phyloP scores from a whole-genome alignment of 140 eudicot species.

The Flaveria floridana region DNA sequence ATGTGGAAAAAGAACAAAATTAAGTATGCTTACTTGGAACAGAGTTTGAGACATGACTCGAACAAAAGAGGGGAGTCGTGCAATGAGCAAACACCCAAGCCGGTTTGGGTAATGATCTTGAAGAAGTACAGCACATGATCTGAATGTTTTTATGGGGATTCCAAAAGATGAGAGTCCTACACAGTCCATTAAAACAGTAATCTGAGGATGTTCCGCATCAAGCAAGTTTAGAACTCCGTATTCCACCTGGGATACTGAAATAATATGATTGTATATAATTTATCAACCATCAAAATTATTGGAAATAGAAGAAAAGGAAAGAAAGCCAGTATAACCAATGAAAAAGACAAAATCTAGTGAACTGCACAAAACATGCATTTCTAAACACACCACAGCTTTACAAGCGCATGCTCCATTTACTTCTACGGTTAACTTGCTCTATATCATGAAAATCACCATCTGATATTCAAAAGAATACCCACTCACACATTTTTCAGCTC shows the following conservation, averaged over 20 bases:
- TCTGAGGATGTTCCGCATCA: constrained; percentile 47
- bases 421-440: neutral
- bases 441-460: neutral
- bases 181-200: constrained; percentile 80
- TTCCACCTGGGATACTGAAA: constrained; percentile 75
- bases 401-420: neutral
- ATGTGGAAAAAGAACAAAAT: neutral
- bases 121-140: constrained; percentile 66
- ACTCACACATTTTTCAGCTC: neutral
- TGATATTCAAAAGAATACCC: neutral
- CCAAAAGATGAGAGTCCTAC: constrained; percentile 70
- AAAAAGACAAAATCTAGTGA: neutral
- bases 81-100: constrained; percentile 61
- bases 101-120: constrained; percentile 86
- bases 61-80: constrained; percentile 63
- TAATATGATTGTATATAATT: constrained; percentile 6
- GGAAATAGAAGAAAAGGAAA: neutral
- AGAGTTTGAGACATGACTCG: constrained; percentile 61
- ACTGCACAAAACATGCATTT: neutral
- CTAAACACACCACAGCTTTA: neutral
- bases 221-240: constrained; percentile 61
- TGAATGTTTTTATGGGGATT: constrained; percentile 64
- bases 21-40: constrained; percentile 51
- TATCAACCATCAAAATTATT: neutral
- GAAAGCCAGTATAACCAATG: neutral